phyloP scores from a whole-genome alignment of 768 basidiomycete genomes.

The Sarcodon aspratus region DNA sequence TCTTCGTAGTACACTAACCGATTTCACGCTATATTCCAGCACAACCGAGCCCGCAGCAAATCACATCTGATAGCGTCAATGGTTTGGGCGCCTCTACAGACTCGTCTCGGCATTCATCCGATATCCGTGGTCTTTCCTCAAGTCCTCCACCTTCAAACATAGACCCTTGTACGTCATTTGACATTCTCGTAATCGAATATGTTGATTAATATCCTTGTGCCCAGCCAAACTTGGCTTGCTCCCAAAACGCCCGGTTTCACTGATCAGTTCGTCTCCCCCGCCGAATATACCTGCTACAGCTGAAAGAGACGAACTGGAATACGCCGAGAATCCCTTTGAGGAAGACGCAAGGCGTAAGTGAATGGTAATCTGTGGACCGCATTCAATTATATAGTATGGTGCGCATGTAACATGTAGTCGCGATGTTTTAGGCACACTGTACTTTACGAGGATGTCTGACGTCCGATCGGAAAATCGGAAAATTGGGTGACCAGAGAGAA shows the following conservation, averaged over 20 bases:
- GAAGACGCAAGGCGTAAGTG: conserved; percentile 18
- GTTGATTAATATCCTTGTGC: not conserved
- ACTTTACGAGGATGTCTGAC: not conserved
- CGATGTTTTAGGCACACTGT: conserved; percentile 2
- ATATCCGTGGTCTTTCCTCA: not conserved
- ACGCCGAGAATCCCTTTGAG: conserved; percentile 68
- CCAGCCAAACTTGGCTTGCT: conserved; percentile 59
- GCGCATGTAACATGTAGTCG: not conserved
- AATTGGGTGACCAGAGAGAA: too few relatives aligned
- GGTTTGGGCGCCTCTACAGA: too few relatives aligned
- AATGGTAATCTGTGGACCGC: not conserved
- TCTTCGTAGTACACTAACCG: too few relatives aligned
- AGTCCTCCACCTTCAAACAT: conserved; percentile 1
- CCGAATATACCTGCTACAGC: conserved; percentile 17
- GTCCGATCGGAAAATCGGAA: too few relatives aligned
- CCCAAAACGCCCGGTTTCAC: conserved; percentile 65
- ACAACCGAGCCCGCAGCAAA: too few relatives aligned
- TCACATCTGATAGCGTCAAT: too few relatives aligned
- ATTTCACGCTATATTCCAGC: too few relatives aligned
- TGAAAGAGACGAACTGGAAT: conserved; percentile 52
- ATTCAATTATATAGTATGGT: not conserved
- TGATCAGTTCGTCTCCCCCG: conserved; percentile 23
- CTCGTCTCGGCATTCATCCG: too few relatives aligned
- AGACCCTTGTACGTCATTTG: conserved; percentile 1
- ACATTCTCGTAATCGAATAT: too few relatives aligned